These are phyloP conservation scores for Setaria viridis DNA, from an alignment of 202 grass and related monocot species.

Conservation along the genomic window DNA sequence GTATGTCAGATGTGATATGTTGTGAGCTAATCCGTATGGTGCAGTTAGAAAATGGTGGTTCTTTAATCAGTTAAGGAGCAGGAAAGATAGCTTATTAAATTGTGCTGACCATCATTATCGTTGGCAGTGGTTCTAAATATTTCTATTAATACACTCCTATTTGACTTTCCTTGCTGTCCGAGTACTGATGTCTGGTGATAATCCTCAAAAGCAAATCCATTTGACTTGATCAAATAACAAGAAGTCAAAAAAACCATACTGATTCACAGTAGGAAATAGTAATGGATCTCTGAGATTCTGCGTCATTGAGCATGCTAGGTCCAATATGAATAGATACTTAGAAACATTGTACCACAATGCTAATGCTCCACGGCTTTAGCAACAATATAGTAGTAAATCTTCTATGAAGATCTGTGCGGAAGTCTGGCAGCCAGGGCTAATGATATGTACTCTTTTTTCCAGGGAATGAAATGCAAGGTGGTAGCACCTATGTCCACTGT, in stretches of 20 bases:
- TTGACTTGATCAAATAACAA: neutral
- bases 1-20: neutral
- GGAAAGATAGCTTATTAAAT: conserved; percentile 33
- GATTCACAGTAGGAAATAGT: neutral
- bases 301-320: neutral
- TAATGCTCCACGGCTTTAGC: neutral
- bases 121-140: neutral
- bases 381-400: neutral
- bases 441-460: conserved; percentile 3
- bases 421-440: neutral
- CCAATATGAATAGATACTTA: neutral
- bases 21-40: neutral
- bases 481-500: conserved; percentile 79
- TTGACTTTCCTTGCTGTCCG: neutral
- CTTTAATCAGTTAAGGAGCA: neutral
- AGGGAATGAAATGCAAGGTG: conserved; percentile 59
- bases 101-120: neutral
- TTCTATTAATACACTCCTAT: neutral
- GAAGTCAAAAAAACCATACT: neutral
- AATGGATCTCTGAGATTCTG: neutral
- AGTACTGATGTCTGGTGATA: neutral
- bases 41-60: neutral
- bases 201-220: conserved; percentile 13
- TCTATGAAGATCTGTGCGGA: neutral
- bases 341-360: neutral